Base-by-base conservation (phyloP, 2,329 filamentous ascomycete species). In the Verruconis gallopava region DNA sequence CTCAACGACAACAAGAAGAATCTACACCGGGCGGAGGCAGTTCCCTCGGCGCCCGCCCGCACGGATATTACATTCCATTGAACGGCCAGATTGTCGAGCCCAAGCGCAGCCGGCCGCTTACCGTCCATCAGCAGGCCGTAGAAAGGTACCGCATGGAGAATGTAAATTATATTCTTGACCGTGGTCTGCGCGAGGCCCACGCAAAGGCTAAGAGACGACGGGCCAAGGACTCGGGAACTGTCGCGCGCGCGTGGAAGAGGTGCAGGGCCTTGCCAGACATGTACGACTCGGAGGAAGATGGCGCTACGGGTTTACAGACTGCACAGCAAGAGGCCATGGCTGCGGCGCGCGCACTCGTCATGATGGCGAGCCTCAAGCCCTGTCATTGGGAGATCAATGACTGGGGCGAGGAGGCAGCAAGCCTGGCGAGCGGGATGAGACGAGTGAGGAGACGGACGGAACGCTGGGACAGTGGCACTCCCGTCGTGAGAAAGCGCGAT, bases 151-250 rank as follows among this genome's bases (percentile, higher is more conserved):
- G 84, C 14, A 81, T 76, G 46, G 76, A 84, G 53, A 77, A 83
- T 4, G 83, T 89, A n/a, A 80, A 86, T 53, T 80, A 86, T 52
- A 83, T 85, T 40, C 72, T 91, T 13, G 79, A 85, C 50, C 75
- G 79, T n/a, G 79, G 80, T 21, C 65, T 89, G 22, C 75, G 80
- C 38, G 71, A 69, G 48, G 68, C 75, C 40, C 79, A 86, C 53
- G 73, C 77, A 53, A 67, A 67, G 43, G 72, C 77, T 11, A 74
- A 76, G 37, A 77, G 77, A 50, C 54, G 63, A 14, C 73, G 83
- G 3, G 68, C 75, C 5, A 70, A 89, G 42, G 66, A 20, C 5
- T 36, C 22, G 6, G 19, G 42, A 20, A 19, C 21, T 19, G n/a
- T 35, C 15, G 28, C 79, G 49, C 71, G 81, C 33, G 74, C 80